phyloP scores from a whole-genome alignment of 345 rosid species.

The Populus nigra region DNA sequence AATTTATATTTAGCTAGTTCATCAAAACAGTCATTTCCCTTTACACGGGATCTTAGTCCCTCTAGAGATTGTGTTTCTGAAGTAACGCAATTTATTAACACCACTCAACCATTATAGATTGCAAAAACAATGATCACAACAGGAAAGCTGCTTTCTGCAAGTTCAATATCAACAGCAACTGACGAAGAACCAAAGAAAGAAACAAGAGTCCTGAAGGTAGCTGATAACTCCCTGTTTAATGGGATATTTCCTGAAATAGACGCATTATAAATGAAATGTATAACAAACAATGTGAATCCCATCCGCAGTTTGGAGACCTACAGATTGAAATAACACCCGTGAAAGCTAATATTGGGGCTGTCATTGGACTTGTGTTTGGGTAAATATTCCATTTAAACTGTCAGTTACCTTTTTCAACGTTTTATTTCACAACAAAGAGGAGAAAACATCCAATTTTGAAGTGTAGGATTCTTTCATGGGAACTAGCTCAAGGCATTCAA shows the following conservation, averaged over 20 bases:
- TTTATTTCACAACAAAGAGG: background rate
- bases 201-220: constrained; percentile 72
- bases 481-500: constrained; percentile 70
- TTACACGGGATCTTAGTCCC: background rate
- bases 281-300: background rate
- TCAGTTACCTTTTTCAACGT: constrained; percentile 3
- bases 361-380: constrained; percentile 67
- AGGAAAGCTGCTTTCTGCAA: constrained; percentile 60
- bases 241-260: background rate
- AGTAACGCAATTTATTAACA: background rate
- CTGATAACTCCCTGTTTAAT: background rate
- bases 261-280: background rate
- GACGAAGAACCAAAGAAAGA: constrained; percentile 43
- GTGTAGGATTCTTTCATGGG: constrained; percentile 80
- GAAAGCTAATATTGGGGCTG: constrained; percentile 76
- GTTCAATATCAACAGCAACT: constrained; percentile 30
- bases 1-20: background rate
- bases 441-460: constrained; percentile 10
- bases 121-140: constrained; percentile 70
- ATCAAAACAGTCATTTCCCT: background rate
- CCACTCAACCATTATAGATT: constrained; percentile 44
- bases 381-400: constrained; percentile 30
- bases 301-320: constrained; percentile 84
- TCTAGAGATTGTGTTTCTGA: background rate
- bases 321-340: constrained; percentile 71